Conservation (phyloP, 306 rosid species). For the Prinsepia uniflora region DNA sequence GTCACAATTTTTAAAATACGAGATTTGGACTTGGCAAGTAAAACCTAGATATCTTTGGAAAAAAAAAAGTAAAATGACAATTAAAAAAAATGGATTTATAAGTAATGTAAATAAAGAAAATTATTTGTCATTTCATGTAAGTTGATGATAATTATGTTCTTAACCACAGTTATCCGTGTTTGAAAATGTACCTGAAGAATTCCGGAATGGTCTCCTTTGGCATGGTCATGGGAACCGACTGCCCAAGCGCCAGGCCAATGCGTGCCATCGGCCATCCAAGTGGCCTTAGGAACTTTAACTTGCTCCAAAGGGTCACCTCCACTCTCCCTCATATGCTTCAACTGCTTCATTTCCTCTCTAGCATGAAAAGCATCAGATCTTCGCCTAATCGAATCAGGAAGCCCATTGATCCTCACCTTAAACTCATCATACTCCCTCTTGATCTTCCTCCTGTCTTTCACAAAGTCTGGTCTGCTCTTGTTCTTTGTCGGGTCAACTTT, state of each 20-base stretch:
- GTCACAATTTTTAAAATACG: no score
- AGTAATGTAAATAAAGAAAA: no score
- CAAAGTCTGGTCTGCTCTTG: constrained; percentile 71
- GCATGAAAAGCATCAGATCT: constrained; percentile 72
- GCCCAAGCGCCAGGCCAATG: constrained; percentile 92
- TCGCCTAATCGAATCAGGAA: constrained; percentile 79
- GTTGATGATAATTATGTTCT: no score
- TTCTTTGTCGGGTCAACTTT: constrained; percentile 85
- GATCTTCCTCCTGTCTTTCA: constrained; percentile 82
- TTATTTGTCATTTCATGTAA: no score
- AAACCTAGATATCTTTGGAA: no score
- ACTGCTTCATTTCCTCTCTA: constrained; percentile 55
- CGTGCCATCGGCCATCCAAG: constrained; percentile 93
- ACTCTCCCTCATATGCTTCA: constrained; percentile 45
- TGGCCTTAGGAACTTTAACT: constrained; percentile 42
- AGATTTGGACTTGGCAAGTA: no score
- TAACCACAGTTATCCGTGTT: no score
- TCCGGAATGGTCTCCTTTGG: constrained; percentile 80
- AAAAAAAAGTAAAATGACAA: no score
- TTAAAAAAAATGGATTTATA: no score
- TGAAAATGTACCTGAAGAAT: constrained; percentile 70
- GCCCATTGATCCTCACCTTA: constrained; percentile 73
- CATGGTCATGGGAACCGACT: constrained; percentile 41
- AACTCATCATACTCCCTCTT: constrained; percentile 96
- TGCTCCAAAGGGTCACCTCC: constrained; percentile 38